phyloP scores from a whole-genome alignment of 164 flowering plant species.

The Vitis cinerea region DNA sequence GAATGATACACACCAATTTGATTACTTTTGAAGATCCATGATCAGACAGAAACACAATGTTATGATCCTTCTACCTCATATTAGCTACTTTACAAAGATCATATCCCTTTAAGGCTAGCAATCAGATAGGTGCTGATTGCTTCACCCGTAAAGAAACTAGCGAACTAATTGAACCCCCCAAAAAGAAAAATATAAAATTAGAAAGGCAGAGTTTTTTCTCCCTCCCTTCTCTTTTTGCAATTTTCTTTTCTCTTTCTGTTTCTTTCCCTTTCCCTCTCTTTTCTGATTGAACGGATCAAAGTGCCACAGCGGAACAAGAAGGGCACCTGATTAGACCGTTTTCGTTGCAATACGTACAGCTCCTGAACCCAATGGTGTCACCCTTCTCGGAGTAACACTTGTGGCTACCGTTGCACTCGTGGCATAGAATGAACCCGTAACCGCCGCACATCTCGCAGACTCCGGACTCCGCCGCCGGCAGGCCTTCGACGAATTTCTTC shows the following conservation, averaged over 20 bases:
- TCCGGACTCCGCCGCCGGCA: conserved; percentile 33
- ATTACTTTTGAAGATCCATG: too few relatives aligned
- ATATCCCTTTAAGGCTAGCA: too few relatives aligned
- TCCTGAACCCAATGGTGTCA: conserved; percentile 30
- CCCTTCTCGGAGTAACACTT: conserved; percentile 38
- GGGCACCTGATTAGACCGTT: conserved; percentile 67
- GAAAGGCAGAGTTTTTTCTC: too few relatives aligned
- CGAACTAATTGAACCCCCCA: too few relatives aligned
- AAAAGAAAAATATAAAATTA: too few relatives aligned
- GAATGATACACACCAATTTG: too few relatives aligned
- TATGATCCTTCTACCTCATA: too few relatives aligned
- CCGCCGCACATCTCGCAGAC: conserved; percentile 51
- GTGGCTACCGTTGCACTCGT: conserved; percentile 53
- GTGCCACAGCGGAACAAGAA: conserved; percentile 36
- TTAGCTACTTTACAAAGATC: too few relatives aligned
- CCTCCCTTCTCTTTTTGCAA: too few relatives aligned
- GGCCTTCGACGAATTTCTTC: conserved; percentile 40
- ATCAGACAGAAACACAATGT: too few relatives aligned
- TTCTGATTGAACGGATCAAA: conserved; percentile 10
- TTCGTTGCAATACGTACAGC: conserved; percentile 55
- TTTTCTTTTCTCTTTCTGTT: neutral
- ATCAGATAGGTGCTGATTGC: too few relatives aligned
- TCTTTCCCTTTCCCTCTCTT: neutral
- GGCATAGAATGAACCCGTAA: conserved; percentile 43
- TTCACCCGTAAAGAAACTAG: too few relatives aligned